Evolutionary conservation across 1,284 basidiomycete genomes (phyloP).

Genomic region (Marasmius sp.): DNA sequence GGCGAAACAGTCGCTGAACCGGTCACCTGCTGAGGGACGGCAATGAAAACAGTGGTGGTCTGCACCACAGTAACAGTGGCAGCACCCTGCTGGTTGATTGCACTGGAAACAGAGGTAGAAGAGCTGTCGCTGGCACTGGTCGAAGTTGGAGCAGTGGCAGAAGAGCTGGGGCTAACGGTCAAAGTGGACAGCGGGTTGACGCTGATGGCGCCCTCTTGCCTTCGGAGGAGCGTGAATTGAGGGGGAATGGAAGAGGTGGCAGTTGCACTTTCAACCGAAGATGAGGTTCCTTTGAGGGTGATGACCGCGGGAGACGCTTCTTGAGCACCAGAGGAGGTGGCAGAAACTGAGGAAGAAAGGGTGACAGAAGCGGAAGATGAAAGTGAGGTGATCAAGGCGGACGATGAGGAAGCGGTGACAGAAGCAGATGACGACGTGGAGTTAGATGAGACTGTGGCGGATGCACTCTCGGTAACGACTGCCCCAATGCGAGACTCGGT

Average conservation of each 20-base stretch:
- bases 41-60: conserved; percentile 1
- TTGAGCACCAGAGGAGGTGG: neutral
- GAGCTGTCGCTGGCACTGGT: neutral
- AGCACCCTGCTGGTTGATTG: neutral
- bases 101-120: neutral
- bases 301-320: neutral
- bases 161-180: neutral
- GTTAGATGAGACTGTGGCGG: neutral
- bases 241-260: neutral
- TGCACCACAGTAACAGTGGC: neutral
- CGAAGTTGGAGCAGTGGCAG: neutral
- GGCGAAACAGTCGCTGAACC: conserved; percentile 1
- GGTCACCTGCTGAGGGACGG: neutral
- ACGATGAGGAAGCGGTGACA: neutral
- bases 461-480: neutral
- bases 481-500: neutral
- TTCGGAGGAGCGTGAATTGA: neutral
- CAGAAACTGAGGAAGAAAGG: neutral
- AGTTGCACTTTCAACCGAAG: neutral
- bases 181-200: neutral
- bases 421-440: neutral
- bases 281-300: neutral
- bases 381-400: too few relatives aligned
- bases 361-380: too few relatives aligned
- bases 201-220: neutral